Evolutionary conservation across 2,329 filamentous ascomycete species (phyloP), one percentile per base, ranked within the genome.

Genomic region (Microsporum ferrugineum): DNA sequence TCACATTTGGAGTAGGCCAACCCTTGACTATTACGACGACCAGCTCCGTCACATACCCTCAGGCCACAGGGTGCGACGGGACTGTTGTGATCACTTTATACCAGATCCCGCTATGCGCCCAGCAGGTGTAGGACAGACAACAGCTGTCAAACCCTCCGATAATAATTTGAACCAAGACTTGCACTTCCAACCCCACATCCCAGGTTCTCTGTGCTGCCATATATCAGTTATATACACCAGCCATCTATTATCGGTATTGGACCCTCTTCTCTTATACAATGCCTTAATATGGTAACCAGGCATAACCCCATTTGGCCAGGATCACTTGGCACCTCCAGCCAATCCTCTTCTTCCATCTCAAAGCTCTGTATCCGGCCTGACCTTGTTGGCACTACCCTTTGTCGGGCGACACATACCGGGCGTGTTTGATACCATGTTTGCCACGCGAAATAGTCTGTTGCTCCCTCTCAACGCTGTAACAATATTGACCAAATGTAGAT

Each of bases 1-100:
- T 64, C 69, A 31, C 75, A 78, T 65, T 58, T 72, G 34, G 55
- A 2, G 38, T 57, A 57, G 29, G 23, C 10, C 10, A 17, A n/a
- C 23, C 51, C 33, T 55, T n/a, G 27, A n/a, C 34, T 55, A 31
- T 55, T 55, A n/a, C 14, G 7, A 34, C 14, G 23, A 23, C 45
- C 27, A 8, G 6, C 8, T n/a, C 36, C 33, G 23, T 17, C 14
- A 29, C 8, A 7, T 34, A 6, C 51, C 14, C 31, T 55, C 33
- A 7, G n/a, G 17, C 17, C 6, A 55, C 31, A 36, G 14, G 33
- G 17, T 31, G 33, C 51, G 7, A 31, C 27, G 12, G 12, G 23
- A 12, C 27, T 31, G 3, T 31, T 4, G 6, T 23, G 14, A 17
- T 36, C 31, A 34, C 7, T 36, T 12, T 31, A 55, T 2, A 2